Evolutionary conservation across 2,329 filamentous ascomycete genomes (phyloP), one percentile per base, ranked within the genome.

Genomic region (Trichoderma brevicompactum): DNA sequence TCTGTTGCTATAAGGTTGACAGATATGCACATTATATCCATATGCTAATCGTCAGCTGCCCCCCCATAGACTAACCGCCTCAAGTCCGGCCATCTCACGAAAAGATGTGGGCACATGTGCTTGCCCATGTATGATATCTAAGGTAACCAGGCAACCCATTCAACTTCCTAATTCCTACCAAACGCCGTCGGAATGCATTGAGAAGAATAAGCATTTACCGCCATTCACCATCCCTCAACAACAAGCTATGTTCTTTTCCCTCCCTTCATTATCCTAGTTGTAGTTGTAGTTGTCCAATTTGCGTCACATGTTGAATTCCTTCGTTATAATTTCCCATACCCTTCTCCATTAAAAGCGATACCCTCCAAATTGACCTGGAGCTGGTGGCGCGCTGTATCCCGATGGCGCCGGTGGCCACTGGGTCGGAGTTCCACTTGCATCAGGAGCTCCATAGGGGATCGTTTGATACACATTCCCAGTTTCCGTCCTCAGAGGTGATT

Each of bases 401-500:
- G 71, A 68, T 38, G 72, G 69, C 8, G 70, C 69, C 19, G 73
- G 72, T 7, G 73, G 70, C 75, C 77, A 79, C 15, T 69, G 68
- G 17, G 70, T 61, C 10, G 69, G 60, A 8, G 69, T 68, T 23
- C 68, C 71, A 8, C 66, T 69, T 10, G 68, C 66, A 38, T 77
- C 74, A 12, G 74, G 72, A 7, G 72, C 68, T 34, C 73, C 72
- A 46, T 77, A 78, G 6, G 74, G 67, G 41, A 72, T 74, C 52
- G 69, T 59, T 56, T 71, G 72, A 46, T 70, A 76, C 15, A 66
- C 68, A 44, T 63, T 70, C 50, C 70, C 73, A n/a, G 69, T 72
- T 68, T 82, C 83, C 3, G 83, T 81, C 12, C 84, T 79, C 61
- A 85, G 75, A 5, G 83, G 81, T 1, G 82, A 84, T 71, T 82